Percentiles rank a stretch among this genome's conserved stretches.
Evolutionary conservation across 2,329 filamentous ascomycete species (phyloP).

Genomic region (Trichoderma asperellum): DNA sequence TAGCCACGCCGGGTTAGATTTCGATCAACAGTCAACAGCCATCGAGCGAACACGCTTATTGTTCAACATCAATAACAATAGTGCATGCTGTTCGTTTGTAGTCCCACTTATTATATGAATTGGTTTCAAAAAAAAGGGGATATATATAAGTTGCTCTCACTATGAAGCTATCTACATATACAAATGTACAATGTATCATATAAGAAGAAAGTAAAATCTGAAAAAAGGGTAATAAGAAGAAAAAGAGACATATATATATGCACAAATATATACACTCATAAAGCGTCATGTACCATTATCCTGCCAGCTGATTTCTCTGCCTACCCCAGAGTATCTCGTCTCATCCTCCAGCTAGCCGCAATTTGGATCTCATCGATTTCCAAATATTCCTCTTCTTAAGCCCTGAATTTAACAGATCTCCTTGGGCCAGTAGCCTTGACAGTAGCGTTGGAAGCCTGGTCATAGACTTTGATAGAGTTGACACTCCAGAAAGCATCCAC

Average conservation of each 20-base stretch:
- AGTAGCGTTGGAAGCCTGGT: constrained; percentile 26
- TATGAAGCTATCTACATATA: background rate
- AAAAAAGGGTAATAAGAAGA: background rate
- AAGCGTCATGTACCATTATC: background rate
- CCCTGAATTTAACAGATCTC: background rate
- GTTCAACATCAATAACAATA: background rate
- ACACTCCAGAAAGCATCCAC: constrained; percentile 76
- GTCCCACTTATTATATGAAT: background rate
- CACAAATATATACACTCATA: background rate
- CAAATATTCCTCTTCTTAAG: background rate
- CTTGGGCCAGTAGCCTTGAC: background rate
- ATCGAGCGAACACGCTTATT: background rate
- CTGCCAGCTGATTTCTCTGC: background rate
- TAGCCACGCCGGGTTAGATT: background rate
- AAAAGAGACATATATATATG: background rate
- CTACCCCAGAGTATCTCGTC: constrained; percentile 5
- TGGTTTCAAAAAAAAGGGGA: background rate
- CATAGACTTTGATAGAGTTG: constrained; percentile 70
- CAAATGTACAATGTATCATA: background rate
- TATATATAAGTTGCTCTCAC: background rate
- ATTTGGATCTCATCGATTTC: background rate
- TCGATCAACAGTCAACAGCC: no score
- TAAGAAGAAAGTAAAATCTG: background rate
- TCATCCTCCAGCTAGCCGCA: background rate
- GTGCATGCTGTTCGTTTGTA: background rate